phyloP scores from a whole-genome alignment of 257 asterid genomes.

The Nemophila menziesii region DNA sequence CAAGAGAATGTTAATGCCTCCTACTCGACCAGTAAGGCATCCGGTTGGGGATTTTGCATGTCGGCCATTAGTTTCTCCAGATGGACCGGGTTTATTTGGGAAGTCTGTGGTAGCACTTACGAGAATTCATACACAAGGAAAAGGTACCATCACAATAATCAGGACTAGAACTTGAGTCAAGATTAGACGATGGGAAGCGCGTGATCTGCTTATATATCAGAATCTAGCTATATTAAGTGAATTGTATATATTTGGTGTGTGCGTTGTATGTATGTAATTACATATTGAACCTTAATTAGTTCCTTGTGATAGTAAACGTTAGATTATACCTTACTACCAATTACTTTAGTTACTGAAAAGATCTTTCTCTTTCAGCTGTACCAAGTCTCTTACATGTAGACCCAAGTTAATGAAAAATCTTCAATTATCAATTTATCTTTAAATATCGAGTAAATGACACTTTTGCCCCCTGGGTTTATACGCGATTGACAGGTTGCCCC shows the following conservation, averaged over 20 bases:
- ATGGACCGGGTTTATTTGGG: constrained; percentile 84
- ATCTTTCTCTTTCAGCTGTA: too few species aligned
- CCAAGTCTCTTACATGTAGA: too few species aligned
- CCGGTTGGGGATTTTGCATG: constrained; percentile 92
- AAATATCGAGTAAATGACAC: too few species aligned
- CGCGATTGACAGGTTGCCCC: too few species aligned
- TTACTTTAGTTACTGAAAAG: background rate
- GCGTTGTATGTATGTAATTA: background rate
- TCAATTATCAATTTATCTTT: too few species aligned
- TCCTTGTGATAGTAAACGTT: background rate
- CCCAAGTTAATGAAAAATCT: too few species aligned
- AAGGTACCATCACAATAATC: constrained; percentile 79
- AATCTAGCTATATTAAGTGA: background rate
- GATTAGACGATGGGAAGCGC: background rate
- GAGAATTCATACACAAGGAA: constrained; percentile 80
- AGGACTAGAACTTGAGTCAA: constrained; percentile 45
- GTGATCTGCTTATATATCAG: background rate
- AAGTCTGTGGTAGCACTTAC: constrained; percentile 82
- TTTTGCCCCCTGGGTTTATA: too few species aligned
- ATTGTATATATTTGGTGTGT: background rate
- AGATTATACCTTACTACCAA: background rate
- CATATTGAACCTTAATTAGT: too few species aligned
- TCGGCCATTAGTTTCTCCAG: constrained; percentile 47
- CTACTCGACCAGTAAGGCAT: constrained; percentile 71
- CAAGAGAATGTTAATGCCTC: constrained; percentile 76